Percentiles rank a stretch among this genome's conserved stretches.
phyloP scores from a whole-genome alignment of 2,329 filamentous ascomycete genomes.

The Colletotrichum falcatum region DNA sequence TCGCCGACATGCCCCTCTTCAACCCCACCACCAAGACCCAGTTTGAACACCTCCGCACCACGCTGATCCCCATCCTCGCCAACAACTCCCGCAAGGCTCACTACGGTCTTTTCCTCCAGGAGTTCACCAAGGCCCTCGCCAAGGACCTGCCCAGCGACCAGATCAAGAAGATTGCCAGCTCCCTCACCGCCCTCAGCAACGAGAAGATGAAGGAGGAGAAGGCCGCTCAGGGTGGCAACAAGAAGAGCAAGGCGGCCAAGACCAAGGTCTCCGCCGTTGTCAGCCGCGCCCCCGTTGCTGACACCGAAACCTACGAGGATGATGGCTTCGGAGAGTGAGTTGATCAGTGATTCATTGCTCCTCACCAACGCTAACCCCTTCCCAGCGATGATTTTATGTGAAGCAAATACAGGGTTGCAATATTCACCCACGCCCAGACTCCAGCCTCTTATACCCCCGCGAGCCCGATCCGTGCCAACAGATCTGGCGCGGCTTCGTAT shows the following conservation, averaged over 20 bases:
- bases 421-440: slow-evolving; percentile 31
- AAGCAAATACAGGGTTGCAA: slow-evolving; percentile 50
- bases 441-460: slow-evolving; percentile 15
- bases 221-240: slow-evolving; percentile 89
- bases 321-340: slow-evolving; percentile 87
- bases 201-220: slow-evolving; percentile 99
- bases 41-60: slow-evolving; percentile 83
- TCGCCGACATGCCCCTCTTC: slow-evolving; percentile 85
- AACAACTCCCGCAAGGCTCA: slow-evolving; percentile 87
- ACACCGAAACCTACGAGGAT: slow-evolving; percentile 84
- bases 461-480: slow-evolving; percentile 21
- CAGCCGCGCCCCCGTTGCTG: slow-evolving; percentile 69
- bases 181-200: slow-evolving; percentile 89
- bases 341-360: neutral
- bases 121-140: slow-evolving; percentile 87
- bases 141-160: slow-evolving; percentile 92
- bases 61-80: slow-evolving; percentile 81
- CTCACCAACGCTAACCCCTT: slow-evolving; percentile 41
- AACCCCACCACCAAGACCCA: slow-evolving; percentile 89
- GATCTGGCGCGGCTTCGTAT: slow-evolving; percentile 21
- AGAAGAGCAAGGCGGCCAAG: slow-evolving; percentile 98
- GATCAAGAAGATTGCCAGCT: slow-evolving; percentile 94
- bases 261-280: slow-evolving; percentile 88
- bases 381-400: slow-evolving; percentile 79
- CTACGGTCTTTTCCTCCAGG: slow-evolving; percentile 89